Evolutionary conservation across 1,284 basidiomycete genomes (phyloP).

Genomic region (Ceraceosorus bombacis): DNA sequence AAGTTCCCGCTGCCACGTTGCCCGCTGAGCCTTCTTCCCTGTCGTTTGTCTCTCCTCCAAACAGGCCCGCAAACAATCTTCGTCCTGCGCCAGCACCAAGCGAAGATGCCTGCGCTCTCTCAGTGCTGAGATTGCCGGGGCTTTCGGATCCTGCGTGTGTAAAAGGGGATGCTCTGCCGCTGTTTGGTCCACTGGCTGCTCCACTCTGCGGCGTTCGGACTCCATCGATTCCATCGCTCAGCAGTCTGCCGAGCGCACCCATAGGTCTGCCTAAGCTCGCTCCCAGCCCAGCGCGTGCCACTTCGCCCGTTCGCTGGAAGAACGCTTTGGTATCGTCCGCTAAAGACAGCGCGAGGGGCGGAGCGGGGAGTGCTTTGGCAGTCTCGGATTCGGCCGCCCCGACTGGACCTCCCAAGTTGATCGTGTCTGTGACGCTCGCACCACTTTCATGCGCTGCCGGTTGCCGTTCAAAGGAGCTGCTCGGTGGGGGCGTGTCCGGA

Average conservation of each 20-base stretch:
- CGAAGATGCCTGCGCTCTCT: neutral
- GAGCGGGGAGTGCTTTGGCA: slow-evolving; percentile 19
- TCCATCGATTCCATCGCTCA: slow-evolving; percentile 43
- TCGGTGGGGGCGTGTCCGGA: neutral
- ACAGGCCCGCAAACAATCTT: slow-evolving; percentile 6
- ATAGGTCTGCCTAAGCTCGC: slow-evolving; percentile 32
- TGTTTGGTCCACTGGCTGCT: neutral
- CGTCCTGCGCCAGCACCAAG: neutral
- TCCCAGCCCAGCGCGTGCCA: slow-evolving; percentile 32
- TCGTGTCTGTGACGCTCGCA: too few species aligned
- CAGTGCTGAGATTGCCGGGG: neutral
- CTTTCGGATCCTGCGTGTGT: neutral
- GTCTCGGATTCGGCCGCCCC: neutral
- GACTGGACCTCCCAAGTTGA: too few species aligned
- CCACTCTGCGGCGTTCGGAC: slow-evolving; percentile 26
- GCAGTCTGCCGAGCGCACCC: slow-evolving; percentile 39
- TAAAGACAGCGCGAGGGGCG: slow-evolving; percentile 29
- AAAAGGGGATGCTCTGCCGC: neutral
- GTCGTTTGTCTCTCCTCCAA: slow-evolving; percentile 1
- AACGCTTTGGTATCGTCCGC: slow-evolving; percentile 46
- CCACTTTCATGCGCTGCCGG: too few species aligned
- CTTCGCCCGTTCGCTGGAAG: slow-evolving; percentile 45
- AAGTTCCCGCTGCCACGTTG: too few species aligned
- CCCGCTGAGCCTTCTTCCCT: slow-evolving; percentile 2
- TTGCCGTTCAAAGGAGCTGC: too few species aligned